Evolutionary conservation across 805 yeast species (phyloP), one percentile per base, ranked within the genome.

Genomic region (Candida michaelii): DNA sequence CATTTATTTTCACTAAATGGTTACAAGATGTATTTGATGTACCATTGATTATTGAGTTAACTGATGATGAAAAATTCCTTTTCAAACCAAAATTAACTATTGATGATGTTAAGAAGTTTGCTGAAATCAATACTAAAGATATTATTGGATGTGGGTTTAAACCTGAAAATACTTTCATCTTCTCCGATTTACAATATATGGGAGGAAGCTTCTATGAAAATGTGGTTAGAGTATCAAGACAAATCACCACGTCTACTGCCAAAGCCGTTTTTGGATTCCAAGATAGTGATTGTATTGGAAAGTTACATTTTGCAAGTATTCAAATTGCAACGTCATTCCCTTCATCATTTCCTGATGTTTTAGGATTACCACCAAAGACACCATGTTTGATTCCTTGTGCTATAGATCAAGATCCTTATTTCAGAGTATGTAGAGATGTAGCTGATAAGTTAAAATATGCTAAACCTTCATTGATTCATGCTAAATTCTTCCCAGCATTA

Each of bases 321-420:
- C 99, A 93, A 72, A 93, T 95, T 58, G 87, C 97, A 18, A 83
- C 97, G 13, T 95, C 97, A 1, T 91, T 93, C 73, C 95, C 97
- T 45, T 86, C 91, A 37, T 87, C 97, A 11, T 93, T 88, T 78
- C 99, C 98, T 2, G 96, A 84, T 50, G 85, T 93, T 17, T 77
- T 93, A 54, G 97, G 88, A 5, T 68, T 83, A 56, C 88, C 95
- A 35, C 73, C 82, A 37, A 93, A 90, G 71, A 89, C 97, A 0
- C 98, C 97, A 48, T 89, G 96, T 66, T 74, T 93, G 64, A 93
- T 93, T 64, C 99, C 99, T 30, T 93, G 99, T 76, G 99, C 99
- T 36, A 93, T 93, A 62, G 99, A 93, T 63, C 99, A 91, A 73
- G 99, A 93, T 65, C 98, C 99, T 23, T 93, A 93, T 66, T 93